phyloP scores from a whole-genome alignment of 495 filamentous ascomycete genomes.

The Emericellopsis terricola region DNA sequence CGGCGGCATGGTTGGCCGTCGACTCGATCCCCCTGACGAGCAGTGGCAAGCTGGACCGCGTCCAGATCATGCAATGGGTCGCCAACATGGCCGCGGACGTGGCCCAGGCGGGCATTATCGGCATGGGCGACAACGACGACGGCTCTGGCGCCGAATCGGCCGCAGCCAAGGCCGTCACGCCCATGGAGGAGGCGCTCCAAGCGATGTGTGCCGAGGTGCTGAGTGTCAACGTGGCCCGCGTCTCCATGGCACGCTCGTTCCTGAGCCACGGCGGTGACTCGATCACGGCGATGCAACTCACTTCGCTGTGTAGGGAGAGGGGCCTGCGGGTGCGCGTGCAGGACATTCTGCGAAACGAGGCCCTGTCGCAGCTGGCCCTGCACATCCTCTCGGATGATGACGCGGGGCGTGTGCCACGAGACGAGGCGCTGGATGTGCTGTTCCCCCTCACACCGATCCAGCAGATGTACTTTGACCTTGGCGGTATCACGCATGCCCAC shows the following conservation, averaged over 20 bases:
- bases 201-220: constrained; percentile 15
- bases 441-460: constrained; percentile 61
- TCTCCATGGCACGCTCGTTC: constrained; percentile 38
- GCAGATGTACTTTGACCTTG: constrained; percentile 53
- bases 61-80: neutral
- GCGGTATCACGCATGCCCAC: constrained; percentile 44
- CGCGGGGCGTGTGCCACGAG: neutral
- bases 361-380: constrained; percentile 16
- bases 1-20: neutral
- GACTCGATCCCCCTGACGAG: neutral
- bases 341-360: constrained; percentile 7
- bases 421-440: neutral
- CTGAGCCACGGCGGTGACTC: constrained; percentile 52
- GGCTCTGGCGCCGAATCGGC: too few species aligned
- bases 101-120: too few species aligned
- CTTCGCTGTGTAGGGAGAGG: too few species aligned
- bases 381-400: neutral
- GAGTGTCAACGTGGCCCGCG: constrained; percentile 14
- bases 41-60: neutral
- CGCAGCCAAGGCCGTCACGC: neutral
- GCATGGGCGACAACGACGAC: too few species aligned
- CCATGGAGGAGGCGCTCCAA: constrained; percentile 17
- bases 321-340: too few species aligned
- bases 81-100: too few species aligned
- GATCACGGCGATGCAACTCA: constrained; percentile 50